Conservation (phyloP, 495 filamentous ascomycete species). For the Poronia punctata region DNA sequence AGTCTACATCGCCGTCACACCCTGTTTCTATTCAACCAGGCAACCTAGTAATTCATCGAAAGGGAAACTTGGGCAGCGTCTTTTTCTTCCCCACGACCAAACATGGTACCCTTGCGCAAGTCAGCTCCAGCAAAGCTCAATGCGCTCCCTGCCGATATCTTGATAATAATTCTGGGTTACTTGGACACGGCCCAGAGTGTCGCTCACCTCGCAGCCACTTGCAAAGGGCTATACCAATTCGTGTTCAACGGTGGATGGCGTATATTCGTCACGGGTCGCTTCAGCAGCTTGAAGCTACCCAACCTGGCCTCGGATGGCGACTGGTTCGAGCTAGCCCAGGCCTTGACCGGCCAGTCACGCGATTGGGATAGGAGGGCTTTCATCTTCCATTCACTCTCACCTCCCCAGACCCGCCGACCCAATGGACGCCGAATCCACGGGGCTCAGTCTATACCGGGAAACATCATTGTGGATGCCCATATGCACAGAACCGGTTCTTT, state of each 20-base stretch:
- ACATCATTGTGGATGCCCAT: constrained; percentile 34
- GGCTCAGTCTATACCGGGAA: constrained; percentile 22
- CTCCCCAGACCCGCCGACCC: constrained; percentile 3
- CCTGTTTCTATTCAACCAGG: too few relatives aligned
- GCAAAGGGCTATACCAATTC: constrained; percentile 21
- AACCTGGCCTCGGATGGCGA: constrained; percentile 8
- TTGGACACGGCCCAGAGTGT: constrained; percentile 34
- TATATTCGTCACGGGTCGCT: constrained; percentile 33
- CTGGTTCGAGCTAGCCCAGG: constrained; percentile 31
- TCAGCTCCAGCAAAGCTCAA: constrained; percentile 11
- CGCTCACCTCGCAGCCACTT: constrained; percentile 24
- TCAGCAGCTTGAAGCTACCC: constrained; percentile 26
- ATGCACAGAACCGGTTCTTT: constrained; percentile 18
- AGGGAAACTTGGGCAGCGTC: too few relatives aligned
- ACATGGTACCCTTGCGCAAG: constrained; percentile 6
- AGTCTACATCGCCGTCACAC: too few relatives aligned
- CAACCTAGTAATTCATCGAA: too few relatives aligned
- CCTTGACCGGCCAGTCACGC: constrained; percentile 34
- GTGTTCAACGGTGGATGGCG: constrained; percentile 33
- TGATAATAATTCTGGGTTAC: constrained; percentile 30
- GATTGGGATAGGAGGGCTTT: constrained; percentile 38
- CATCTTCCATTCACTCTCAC: constrained; percentile 20
- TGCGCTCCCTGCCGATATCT: constrained; percentile 31
- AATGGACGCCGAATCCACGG: background rate
- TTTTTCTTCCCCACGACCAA: too few relatives aligned